A percentile compares a stretch with the other conserved stretches of the same genome.
Evolutionary conservation across 768 basidiomycete species (phyloP).

Genomic region (Suillus decipiens): DNA sequence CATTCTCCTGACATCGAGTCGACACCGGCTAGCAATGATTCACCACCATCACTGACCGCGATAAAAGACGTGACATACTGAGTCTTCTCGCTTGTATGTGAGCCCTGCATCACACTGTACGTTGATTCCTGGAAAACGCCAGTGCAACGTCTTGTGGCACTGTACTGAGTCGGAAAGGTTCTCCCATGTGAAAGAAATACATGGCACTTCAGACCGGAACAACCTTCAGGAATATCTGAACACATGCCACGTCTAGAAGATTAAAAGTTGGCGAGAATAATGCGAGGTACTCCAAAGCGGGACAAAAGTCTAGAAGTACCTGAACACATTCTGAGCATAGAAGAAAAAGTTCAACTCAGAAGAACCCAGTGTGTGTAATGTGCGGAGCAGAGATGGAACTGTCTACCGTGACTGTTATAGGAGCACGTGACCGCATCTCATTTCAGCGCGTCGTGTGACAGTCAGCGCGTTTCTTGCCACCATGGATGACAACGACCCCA

Average conservation of each 20-base stretch:
- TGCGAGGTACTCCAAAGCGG: constrained; percentile 4
- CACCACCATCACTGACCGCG: background rate
- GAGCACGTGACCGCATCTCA: constrained; percentile 15
- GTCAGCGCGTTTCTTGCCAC: constrained; percentile 14
- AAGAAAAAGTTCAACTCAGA: no score
- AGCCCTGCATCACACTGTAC: background rate
- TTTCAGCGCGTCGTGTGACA: constrained; percentile 11
- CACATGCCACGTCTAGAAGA: background rate
- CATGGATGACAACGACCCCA: constrained; percentile 75
- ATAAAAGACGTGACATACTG: background rate
- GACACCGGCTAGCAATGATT: background rate
- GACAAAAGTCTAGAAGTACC: constrained; percentile 4
- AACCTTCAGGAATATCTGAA: no score
- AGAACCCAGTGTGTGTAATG: no score
- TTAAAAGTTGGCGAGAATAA: background rate
- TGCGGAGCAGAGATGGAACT: no score
- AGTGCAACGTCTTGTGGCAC: background rate
- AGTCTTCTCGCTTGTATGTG: background rate
- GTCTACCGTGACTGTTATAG: background rate
- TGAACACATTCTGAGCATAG: background rate
- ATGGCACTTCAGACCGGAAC: no score
- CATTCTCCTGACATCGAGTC: no score
- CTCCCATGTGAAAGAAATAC: no score
- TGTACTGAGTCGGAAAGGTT: background rate
- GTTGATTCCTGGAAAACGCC: constrained; percentile 3